phyloP scores from a whole-genome alignment of 2,329 filamentous ascomycete species.

The Calonectria pseudoturangicola region DNA sequence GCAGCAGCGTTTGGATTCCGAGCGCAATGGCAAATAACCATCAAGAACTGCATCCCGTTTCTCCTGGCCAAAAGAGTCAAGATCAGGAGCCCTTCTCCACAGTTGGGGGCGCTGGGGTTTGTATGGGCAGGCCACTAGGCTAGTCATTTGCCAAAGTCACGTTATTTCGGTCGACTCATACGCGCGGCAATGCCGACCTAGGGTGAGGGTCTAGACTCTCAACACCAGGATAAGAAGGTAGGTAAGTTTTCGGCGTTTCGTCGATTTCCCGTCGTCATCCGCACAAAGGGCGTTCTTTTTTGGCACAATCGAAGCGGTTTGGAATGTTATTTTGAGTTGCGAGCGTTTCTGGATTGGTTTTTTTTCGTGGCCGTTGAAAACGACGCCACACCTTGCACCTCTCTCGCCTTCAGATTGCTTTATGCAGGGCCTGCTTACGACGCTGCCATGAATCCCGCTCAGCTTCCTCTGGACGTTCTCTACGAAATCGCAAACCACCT shows the following conservation, averaged over 20 bases:
- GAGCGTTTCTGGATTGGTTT: neutral
- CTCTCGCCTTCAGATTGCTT: neutral
- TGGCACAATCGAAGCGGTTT: neutral
- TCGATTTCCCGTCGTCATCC: neutral
- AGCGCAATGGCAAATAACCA: neutral
- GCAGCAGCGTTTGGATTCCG: too few relatives aligned
- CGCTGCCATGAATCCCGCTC: constrained; percentile 23
- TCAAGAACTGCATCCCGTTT: neutral
- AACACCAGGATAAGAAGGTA: constrained; percentile 12
- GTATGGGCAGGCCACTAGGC: constrained; percentile 1
- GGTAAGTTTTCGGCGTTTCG: neutral
- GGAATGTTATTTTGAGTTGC: constrained; percentile 1
- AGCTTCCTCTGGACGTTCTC: constrained; percentile 32
- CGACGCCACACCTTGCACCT: constrained; percentile 8
- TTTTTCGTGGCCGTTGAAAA: neutral
- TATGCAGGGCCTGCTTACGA: neutral
- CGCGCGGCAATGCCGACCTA: neutral
- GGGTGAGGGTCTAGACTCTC: constrained; percentile 15
- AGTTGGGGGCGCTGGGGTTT: neutral
- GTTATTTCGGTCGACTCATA: constrained; percentile 13
- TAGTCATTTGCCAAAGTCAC: constrained; percentile 2
- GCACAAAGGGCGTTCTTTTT: neutral
- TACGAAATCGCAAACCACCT: constrained; percentile 32
- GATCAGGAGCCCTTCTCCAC: neutral
- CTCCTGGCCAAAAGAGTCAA: neutral